A percentile compares a stretch with the other conserved stretches of the same genome.
phyloP scores from a whole-genome alignment of 805 yeast species.

The Helenozyma baotianmanensis region DNA sequence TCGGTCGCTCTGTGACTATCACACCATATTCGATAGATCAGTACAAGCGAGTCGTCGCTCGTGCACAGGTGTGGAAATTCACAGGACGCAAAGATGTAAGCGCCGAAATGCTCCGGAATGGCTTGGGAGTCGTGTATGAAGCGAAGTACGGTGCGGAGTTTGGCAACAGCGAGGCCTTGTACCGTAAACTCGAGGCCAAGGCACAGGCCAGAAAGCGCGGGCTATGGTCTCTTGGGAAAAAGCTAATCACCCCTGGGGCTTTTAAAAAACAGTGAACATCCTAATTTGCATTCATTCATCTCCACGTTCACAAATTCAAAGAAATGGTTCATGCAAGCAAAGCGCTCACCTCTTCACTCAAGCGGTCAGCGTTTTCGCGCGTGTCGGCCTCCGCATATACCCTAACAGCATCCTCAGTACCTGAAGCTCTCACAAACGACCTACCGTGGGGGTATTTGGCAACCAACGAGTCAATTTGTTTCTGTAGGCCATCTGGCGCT shows the following conservation, averaged over 20 bases:
- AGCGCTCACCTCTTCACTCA: constrained; percentile 25
- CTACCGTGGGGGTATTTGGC: constrained; percentile 57
- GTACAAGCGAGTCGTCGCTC: constrained; percentile 82
- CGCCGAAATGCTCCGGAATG: constrained; percentile 77
- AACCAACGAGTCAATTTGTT: constrained; percentile 62
- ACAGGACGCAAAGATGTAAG: constrained; percentile 74
- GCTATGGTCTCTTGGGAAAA: constrained; percentile 57
- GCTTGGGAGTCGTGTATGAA: constrained; percentile 86
- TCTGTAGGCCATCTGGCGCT: constrained; percentile 76
- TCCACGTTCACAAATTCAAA: no score
- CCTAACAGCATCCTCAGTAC: constrained; percentile 96
- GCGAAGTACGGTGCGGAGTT: constrained; percentile 78
- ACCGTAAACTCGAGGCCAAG: constrained; percentile 51
- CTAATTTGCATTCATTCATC: no score
- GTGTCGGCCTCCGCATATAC: constrained; percentile 85
- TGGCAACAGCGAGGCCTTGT: constrained; percentile 66
- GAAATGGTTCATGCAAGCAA: constrained; percentile 14
- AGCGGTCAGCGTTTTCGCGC: constrained; percentile 24
- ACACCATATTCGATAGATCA: constrained; percentile 83
- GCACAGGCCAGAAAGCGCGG: constrained; percentile 62
- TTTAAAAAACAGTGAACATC: constrained; percentile 44
- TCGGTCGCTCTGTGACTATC: constrained; percentile 66
- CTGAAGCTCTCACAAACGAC: constrained; percentile 93
- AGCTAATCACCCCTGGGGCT: constrained; percentile 69
- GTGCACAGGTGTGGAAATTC: constrained; percentile 56